Conservation (phyloP, 2,329 filamentous ascomycete species). For the Cladosporium sp. region DNA sequence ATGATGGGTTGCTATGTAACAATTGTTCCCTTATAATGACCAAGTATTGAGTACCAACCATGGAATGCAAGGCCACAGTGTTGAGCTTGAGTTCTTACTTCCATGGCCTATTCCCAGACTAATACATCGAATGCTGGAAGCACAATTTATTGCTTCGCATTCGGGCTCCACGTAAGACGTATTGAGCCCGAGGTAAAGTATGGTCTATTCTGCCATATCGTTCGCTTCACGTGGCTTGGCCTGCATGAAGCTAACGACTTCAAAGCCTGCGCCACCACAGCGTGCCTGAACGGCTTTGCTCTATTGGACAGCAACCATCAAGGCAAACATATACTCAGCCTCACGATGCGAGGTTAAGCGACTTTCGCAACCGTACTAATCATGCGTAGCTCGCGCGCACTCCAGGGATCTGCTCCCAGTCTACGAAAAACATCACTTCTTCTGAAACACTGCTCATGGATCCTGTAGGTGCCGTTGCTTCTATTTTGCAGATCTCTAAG, state of each 20-base stretch:
- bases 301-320: slow-evolving; percentile 3
- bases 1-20: not conserved
- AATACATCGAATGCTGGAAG: not conserved
- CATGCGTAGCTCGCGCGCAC: slow-evolving; percentile 1
- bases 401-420: not conserved
- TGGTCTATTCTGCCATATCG: not conserved
- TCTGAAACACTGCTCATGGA: slow-evolving; percentile 8
- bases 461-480: slow-evolving; percentile 3
- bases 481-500: slow-evolving; percentile 7
- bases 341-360: not conserved
- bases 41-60: not conserved
- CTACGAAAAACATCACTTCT: not conserved
- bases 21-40: not conserved
- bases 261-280: slow-evolving; percentile 11
- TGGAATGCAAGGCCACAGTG: not conserved
- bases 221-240: slow-evolving; percentile 13
- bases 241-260: not conserved
- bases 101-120: not conserved
- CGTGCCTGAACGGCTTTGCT: slow-evolving; percentile 1
- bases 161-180: not conserved
- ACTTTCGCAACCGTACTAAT: not conserved
- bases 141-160: not conserved
- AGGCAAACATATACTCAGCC: slow-evolving; percentile 13
- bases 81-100: not conserved
- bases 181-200: not conserved